Evolutionary conservation across 768 basidiomycete genomes (phyloP), one percentile per base, ranked within the genome.

Genomic region (Mycena chlorophos): DNA sequence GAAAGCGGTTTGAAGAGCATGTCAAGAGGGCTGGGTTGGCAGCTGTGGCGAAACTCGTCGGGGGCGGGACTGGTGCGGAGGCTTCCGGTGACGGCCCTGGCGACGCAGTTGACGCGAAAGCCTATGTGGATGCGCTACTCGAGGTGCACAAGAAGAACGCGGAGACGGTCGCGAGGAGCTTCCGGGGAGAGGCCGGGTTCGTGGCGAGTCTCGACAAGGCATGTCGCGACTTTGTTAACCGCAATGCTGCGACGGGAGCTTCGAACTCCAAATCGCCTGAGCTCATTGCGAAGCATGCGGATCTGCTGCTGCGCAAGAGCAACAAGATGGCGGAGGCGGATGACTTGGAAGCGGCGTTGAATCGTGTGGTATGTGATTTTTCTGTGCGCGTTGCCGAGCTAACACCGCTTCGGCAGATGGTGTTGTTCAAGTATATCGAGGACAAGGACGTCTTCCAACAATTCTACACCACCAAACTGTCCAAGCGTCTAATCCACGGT

Each of bases 371-470:
- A 69, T 49, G 88, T 64, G 30, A 22, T 19, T 23, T 51, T 29
- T 69, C 57, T 25, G 67, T 52, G 66, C 70, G 46, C 57, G 70
- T 73, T 55, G 72, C 14, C 27, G 12, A 10, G 27, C 45, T 27
- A 5, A 46, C 12, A 23, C n/a, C 25, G 31, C 59, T n/a, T n/a
- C n/a, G n/a, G 2, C 66, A 98, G 96, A 97, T 98, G 94, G 80
- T 91, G 14, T 75, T 98, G 47, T 97, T 99, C 89, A 94, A 94
- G 70, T 98, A 97, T 73, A 89, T 98, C 64, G 93, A 95, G 69
- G 95, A 98, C 78, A 97, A 97, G 77, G 96, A 99, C 62, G 92
- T 98, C 13, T 99, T 98, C 85, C 94, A 96, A 68, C 90, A 90
- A 17, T 98, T 96, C 80, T 98, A 99, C 75, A 90, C 89, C 16